phyloP scores from a whole-genome alignment of 1,139 yeast genomes.

The Kodamaea fungicola region DNA sequence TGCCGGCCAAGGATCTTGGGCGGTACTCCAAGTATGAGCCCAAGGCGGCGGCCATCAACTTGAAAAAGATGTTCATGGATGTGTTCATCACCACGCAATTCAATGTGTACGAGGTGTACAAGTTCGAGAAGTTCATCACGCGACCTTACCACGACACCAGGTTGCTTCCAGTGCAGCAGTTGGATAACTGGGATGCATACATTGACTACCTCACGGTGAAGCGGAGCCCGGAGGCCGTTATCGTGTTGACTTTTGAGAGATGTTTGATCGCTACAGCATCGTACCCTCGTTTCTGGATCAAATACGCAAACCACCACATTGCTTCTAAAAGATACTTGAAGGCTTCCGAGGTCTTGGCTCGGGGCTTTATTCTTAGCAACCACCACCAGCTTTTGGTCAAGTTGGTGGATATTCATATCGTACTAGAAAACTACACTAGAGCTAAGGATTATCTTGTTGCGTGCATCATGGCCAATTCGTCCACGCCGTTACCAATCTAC shows the following conservation, averaged over 20 bases:
- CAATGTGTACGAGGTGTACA: constrained; percentile 58
- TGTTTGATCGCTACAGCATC: constrained; percentile 51
- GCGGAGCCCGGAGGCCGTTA: constrained; percentile 23
- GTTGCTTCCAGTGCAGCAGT: constrained; percentile 40
- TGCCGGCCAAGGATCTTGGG: constrained; percentile 19
- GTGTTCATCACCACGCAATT: constrained; percentile 60
- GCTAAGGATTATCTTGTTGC: constrained; percentile 37
- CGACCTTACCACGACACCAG: constrained; percentile 51
- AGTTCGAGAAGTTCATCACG: constrained; percentile 54
- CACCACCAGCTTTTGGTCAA: constrained; percentile 27
- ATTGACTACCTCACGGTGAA: constrained; percentile 51
- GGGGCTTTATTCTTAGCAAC: constrained; percentile 27
- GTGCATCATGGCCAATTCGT: constrained; percentile 23
- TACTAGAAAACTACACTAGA: constrained; percentile 24
- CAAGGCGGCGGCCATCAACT: constrained; percentile 22
- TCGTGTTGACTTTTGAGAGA: constrained; percentile 52
- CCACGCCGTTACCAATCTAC: constrained; percentile 32
- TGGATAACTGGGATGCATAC: constrained; percentile 59
- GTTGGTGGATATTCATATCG: constrained; percentile 38
- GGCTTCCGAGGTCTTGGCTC: constrained; percentile 37
- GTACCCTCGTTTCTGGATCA: constrained; percentile 60
- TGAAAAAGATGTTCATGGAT: constrained; percentile 48
- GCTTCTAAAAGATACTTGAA: constrained; percentile 22
- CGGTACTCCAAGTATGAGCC: constrained; percentile 14
- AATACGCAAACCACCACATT: constrained; percentile 50